Evolutionary conservation across 2,329 filamentous ascomycete species (phyloP).

Genomic region (Chaetomium sp.): DNA sequence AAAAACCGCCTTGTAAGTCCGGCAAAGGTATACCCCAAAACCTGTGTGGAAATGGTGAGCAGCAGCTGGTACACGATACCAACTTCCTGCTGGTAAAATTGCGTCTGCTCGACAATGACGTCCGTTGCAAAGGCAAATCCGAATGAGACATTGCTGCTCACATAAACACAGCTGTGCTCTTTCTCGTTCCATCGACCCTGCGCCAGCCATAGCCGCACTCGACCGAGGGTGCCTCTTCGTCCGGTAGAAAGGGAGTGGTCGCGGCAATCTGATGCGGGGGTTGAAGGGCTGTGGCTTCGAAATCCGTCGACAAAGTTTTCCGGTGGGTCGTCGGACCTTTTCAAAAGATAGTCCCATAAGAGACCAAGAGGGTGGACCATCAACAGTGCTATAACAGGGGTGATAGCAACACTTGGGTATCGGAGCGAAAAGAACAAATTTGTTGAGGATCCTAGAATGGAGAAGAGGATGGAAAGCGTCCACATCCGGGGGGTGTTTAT

Average conservation of each 20-base stretch:
- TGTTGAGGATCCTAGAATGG: conserved; percentile 72
- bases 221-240: conserved; percentile 31
- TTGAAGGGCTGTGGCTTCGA: conserved; percentile 19
- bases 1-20: conserved; percentile 75
- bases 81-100: conserved; percentile 80
- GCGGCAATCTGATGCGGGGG: conserved; percentile 15
- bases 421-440: conserved; percentile 85
- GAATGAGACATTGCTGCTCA: conserved; percentile 84
- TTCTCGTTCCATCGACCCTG: conserved; percentile 84
- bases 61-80: conserved; percentile 72
- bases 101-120: conserved; percentile 83
- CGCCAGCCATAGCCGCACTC: conserved; percentile 64
- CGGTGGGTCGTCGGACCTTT: conserved; percentile 50
- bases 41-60: conserved; percentile 78
- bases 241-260: conserved; percentile 14
- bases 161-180: conserved; percentile 82
- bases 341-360: conserved; percentile 68
- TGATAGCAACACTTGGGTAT: conserved; percentile 86
- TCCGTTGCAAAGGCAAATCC: conserved; percentile 86
- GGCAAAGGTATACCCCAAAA: conserved; percentile 80
- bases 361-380: conserved; percentile 79
- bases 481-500: conserved; percentile 88
- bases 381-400: conserved; percentile 78
- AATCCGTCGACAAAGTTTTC: conserved; percentile 43
- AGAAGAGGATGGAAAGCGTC: conserved; percentile 71